Evolutionary conservation across 805 yeast genomes (phyloP).

Genomic region (Saitoella complicata): DNA sequence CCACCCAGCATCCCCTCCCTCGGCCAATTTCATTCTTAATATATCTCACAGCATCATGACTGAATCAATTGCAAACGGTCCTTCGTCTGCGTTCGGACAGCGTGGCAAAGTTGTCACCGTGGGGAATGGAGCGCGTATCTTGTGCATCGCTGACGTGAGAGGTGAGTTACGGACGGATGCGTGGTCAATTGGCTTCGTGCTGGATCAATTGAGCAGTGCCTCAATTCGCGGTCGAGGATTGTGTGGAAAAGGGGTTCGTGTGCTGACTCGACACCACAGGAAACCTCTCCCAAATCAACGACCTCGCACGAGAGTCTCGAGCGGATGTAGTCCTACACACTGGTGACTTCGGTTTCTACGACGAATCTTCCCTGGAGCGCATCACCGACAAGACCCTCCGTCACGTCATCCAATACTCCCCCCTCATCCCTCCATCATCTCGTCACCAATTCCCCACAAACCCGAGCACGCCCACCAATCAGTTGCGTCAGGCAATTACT

Average conservation of each 20-base stretch:
- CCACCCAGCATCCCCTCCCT: too few relatives aligned
- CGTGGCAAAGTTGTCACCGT: too few relatives aligned
- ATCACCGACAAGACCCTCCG: slow-evolving; percentile 35
- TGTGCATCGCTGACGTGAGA: slow-evolving; percentile 40
- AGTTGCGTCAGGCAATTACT: slow-evolving; percentile 5
- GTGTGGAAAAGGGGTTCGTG: not conserved
- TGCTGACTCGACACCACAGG: slow-evolving; percentile 14
- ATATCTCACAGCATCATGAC: too few relatives aligned
- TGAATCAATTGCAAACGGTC: too few relatives aligned
- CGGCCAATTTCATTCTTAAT: too few relatives aligned
- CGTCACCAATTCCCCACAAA: slow-evolving; percentile 33
- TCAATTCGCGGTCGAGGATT: too few relatives aligned
- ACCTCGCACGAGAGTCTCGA: slow-evolving; percentile 28
- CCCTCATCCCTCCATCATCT: slow-evolving; percentile 33
- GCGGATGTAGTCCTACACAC: slow-evolving; percentile 49
- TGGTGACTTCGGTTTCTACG: slow-evolving; percentile 70
- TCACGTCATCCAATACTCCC: slow-evolving; percentile 52
- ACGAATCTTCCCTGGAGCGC: slow-evolving; percentile 34
- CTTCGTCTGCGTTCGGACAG: too few relatives aligned
- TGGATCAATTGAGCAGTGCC: not conserved
- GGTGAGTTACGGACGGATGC: slow-evolving; percentile 18
- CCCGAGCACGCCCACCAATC: slow-evolving; percentile 11
- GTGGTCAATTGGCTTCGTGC: not conserved
- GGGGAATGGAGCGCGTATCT: slow-evolving; percentile 23
- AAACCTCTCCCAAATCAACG: slow-evolving; percentile 33